These are phyloP conservation scores for Metschnikowia peoriensis DNA, from an alignment of 805 yeast species.

Conservation along the genomic window DNA sequence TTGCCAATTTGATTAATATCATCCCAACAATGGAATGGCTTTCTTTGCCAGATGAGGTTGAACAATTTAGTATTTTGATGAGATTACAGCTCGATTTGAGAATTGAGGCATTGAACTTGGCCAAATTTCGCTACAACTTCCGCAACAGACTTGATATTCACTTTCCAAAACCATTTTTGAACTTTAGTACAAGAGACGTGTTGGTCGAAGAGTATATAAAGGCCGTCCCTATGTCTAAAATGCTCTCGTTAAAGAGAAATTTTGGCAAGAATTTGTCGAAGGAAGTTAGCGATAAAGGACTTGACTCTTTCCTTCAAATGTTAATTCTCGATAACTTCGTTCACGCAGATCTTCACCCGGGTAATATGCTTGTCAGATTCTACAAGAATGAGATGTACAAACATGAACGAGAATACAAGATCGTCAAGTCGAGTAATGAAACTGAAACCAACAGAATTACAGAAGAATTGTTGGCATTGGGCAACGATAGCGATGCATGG, in stretches of 20 bases:
- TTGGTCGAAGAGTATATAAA: slow-evolving; percentile 82
- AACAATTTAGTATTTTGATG: slow-evolving; percentile 84
- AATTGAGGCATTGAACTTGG: slow-evolving; percentile 81
- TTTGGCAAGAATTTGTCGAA: slow-evolving; percentile 56
- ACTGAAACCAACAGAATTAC: slow-evolving; percentile 48
- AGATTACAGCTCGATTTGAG: slow-evolving; percentile 82
- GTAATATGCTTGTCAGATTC: slow-evolving; percentile 81
- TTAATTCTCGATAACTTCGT: slow-evolving; percentile 88
- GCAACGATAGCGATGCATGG: slow-evolving; percentile 42
- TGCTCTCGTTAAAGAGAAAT: slow-evolving; percentile 51
- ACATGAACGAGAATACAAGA: slow-evolving; percentile 43
- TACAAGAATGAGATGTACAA: slow-evolving; percentile 47
- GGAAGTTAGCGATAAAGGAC: slow-evolving; percentile 72
- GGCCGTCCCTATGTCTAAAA: slow-evolving; percentile 77
- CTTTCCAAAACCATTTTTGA: slow-evolving; percentile 76
- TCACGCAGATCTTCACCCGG: slow-evolving; percentile 97
- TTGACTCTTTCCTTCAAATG: slow-evolving; percentile 93
- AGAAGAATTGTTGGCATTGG: slow-evolving; percentile 35
- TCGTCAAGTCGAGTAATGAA: slow-evolving; percentile 43
- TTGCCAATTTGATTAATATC: slow-evolving; percentile 66
- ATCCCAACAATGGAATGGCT: slow-evolving; percentile 98
- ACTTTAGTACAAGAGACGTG: slow-evolving; percentile 64
- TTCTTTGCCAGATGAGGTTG: slow-evolving; percentile 90
- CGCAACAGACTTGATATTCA: slow-evolving; percentile 54
- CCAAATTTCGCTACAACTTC: slow-evolving; percentile 70